phyloP scores from a whole-genome alignment of 768 basidiomycete species.

The Kockovaella imperatae region DNA sequence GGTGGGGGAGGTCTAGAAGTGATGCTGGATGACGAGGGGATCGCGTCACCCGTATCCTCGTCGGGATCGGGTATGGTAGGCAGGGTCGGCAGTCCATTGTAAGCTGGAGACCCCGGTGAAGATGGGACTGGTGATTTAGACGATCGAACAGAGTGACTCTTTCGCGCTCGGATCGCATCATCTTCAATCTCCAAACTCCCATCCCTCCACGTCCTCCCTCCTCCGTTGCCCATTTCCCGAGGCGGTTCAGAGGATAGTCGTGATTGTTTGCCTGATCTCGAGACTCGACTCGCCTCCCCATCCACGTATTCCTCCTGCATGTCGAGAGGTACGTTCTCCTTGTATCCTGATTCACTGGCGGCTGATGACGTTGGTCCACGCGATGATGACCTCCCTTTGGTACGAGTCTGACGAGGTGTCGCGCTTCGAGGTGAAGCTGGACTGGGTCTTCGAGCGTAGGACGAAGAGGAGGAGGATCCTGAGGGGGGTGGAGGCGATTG shows the following conservation, averaged over 20 bases:
- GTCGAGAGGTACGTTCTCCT: slow-evolving; percentile 9
- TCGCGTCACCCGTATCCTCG: background rate
- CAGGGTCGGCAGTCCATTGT: slow-evolving; percentile 27
- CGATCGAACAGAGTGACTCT: background rate
- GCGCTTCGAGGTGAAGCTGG: too few species aligned
- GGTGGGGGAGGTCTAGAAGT: slow-evolving; percentile 18
- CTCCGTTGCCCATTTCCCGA: slow-evolving; percentile 1
- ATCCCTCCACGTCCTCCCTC: background rate
- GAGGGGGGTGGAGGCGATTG: too few species aligned
- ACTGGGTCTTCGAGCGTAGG: too few species aligned
- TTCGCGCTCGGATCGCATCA: background rate
- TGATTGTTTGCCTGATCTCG: too few species aligned
- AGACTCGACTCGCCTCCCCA: too few species aligned
- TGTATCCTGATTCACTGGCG: background rate
- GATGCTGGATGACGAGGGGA: background rate
- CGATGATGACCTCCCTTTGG: too few species aligned
- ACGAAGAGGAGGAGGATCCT: too few species aligned
- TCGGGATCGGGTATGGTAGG: slow-evolving; percentile 26
- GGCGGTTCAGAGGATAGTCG: too few species aligned
- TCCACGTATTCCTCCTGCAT: background rate
- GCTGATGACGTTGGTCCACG: background rate
- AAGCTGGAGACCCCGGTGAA: background rate
- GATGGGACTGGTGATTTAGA: slow-evolving; percentile 1
- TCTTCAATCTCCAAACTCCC: background rate
- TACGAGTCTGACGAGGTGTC: too few species aligned